These are phyloP conservation scores for Borealophlyctis nickersoniae DNA, from an alignment of 192 early-diverging fungal genomes.

Conservation along the genomic window DNA sequence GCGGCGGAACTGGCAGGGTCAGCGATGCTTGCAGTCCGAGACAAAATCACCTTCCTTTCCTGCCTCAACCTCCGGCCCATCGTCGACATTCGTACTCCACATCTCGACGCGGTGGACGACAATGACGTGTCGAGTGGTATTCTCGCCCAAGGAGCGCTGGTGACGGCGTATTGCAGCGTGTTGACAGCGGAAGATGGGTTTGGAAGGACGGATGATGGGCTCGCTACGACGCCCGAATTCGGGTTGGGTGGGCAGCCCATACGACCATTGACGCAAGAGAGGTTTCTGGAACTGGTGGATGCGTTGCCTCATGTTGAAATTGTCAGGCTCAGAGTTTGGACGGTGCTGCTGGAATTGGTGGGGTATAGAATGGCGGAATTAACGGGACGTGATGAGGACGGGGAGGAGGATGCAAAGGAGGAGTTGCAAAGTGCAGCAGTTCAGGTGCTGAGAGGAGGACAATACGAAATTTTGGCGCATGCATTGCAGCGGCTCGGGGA, in stretches of 20 bases:
- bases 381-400: slow-evolving; percentile 1
- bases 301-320: slow-evolving; percentile 19
- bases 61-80: slow-evolving; percentile 4
- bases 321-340: slow-evolving; percentile 18
- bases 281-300: slow-evolving; percentile 6
- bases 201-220: too few relatives aligned
- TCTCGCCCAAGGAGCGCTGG: slow-evolving; percentile 2
- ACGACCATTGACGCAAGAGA: background rate
- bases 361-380: slow-evolving; percentile 6
- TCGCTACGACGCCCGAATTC: slow-evolving; percentile 4
- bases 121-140: slow-evolving; percentile 7
- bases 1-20: background rate
- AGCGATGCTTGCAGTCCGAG: background rate
- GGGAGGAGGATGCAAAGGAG: slow-evolving; percentile 1
- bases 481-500: slow-evolving; percentile 17
- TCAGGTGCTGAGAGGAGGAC: slow-evolving; percentile 19
- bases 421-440: too few relatives aligned
- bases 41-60: slow-evolving; percentile 11
- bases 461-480: slow-evolving; percentile 13
- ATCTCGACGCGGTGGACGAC: background rate
- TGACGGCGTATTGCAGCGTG: slow-evolving; percentile 14
- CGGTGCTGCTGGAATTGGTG: slow-evolving; percentile 22
- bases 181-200: slow-evolving; percentile 29
- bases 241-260: background rate
- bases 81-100: background rate